Evolutionary conservation across 192 early-diverging fungal genomes (phyloP).

Genomic region (Podila epicladia): DNA sequence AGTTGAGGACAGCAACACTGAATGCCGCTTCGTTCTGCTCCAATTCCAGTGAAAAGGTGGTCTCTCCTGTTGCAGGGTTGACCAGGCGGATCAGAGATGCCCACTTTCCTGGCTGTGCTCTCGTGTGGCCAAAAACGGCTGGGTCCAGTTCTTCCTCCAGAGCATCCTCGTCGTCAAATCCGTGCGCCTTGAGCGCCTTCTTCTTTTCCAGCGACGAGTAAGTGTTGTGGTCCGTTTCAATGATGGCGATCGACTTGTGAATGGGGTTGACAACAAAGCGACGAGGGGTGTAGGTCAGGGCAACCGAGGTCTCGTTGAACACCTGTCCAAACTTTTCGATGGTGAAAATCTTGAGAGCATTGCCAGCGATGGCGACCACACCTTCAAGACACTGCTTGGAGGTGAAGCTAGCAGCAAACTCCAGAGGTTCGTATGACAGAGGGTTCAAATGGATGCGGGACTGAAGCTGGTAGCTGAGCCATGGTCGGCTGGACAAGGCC

Average conservation of each 20-base stretch:
- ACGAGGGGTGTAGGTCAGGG: constrained; percentile 90
- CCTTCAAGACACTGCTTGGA: constrained; percentile 91
- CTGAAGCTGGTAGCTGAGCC: constrained; percentile 87
- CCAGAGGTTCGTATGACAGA: constrained; percentile 86
- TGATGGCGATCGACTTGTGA: constrained; percentile 87
- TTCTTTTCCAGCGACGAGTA: constrained; percentile 73
- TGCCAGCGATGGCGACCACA: constrained; percentile 87
- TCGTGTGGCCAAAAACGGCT: constrained; percentile 78
- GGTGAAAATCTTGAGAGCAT: constrained; percentile 85
- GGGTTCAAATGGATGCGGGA: constrained; percentile 79
- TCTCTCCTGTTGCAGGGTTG: constrained; percentile 80
- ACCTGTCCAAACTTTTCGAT: constrained; percentile 83
- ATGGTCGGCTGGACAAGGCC: constrained; percentile 87
- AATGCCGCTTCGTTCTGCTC: constrained; percentile 89
- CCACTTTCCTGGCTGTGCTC: constrained; percentile 80
- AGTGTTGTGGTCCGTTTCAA: constrained; percentile 88
- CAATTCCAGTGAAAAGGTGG: constrained; percentile 76
- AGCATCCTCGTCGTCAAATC: constrained; percentile 57
- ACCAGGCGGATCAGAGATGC: constrained; percentile 87
- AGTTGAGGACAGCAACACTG: constrained; percentile 71
- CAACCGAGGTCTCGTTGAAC: constrained; percentile 88
- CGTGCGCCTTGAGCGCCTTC: constrained; percentile 53
- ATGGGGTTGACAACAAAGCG: constrained; percentile 76
- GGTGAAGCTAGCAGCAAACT: constrained; percentile 83
- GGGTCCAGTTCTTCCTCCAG: constrained; percentile 64